Base-by-base conservation (phyloP, 169 alveolate species). In the Neospora caninum region DNA sequence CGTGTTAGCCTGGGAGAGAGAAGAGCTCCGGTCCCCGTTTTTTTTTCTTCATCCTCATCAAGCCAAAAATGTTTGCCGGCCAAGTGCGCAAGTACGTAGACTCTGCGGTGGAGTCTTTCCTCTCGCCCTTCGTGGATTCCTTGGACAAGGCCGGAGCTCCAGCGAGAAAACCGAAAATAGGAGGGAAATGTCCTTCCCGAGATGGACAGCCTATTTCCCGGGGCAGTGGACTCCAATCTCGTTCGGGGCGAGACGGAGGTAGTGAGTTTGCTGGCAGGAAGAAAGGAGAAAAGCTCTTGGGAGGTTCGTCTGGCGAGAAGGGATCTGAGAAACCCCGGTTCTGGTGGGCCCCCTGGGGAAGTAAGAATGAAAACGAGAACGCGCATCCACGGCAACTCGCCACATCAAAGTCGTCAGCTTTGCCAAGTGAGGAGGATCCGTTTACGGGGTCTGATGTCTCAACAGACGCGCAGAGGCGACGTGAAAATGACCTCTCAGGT, bases 81-180 rank as follows among this genome's bases (percentile, higher is more conserved):
- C 92, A 87, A 39, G 92, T 87, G 29, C 92, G 92, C 36, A 43
- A 53, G 78, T 87, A 42, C 80, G 45, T 87, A 22, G 92, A 87
- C 80, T 43, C 92, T 22, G 54, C 92, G 34, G 20, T 87, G 54
- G 92, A 87, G 80, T 87, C 92, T 31, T 16, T 54, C 67, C 80
- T 87, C 18, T 87, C 92, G 31, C 92, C 92, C 25, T 87, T 87
- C 36, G 92, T 87, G 18, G 92, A 87, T 49, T 87, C 92, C 73
- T 87, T 87, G 34, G 92, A 87, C 29, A 43, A 53, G 34, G 86
- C 39, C 4, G 86, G 86, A 36, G 4, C 73, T 16, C 73, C 31
- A 22, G 73, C 34, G 7, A 4, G 73, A 27, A 64, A 64, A 27
- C n/a, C 73, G 25, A 27, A 16, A 64, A 16, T 0, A 16, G 20